Evolutionary conservation across 2,329 filamentous ascomycete species (phyloP), one percentile per base, ranked within the genome.

Genomic region (Rutstroemia sydowiana): DNA sequence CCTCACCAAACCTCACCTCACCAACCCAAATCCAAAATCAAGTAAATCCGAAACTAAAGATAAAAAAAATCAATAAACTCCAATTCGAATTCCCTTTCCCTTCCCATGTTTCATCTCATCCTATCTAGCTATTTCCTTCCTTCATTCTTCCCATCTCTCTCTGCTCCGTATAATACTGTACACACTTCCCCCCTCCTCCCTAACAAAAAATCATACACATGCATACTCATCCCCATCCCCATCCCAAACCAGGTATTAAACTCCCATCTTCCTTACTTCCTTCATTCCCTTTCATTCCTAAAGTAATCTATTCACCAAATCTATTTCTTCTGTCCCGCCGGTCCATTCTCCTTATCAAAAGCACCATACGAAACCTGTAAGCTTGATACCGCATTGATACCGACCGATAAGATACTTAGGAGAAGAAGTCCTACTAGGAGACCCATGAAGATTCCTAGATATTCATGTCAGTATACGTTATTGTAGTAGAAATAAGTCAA

Each of bases 271-370:
- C 50, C 40, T 42, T 32, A 21, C n/a, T 11, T 23, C 30, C 21
- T 21, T 39, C 48, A 13, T 45, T 28, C 21, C 30, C 10, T 21
- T 34, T 34, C 44, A 45, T 34, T 32, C 31, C 18, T n/a, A n/a
- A n/a, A n/a, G n/a, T n/a, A n/a, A 28, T 5, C 48, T 5, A 28
- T 40, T 50, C 6, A 30, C 9, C 13, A 5, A 3, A 50, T 44
- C 69, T 84, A 77, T 74, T 89, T 95, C 81, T 91, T 95, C 71
- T 95, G 88, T 30, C 86, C 86, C 34, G 82, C 76, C n/a, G 89
- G 88, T 0, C 90, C 88, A 76, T 89, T 95, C 62, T 96, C 92
- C 75, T 95, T 96, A 67, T 95, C 92, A 67, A 97, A 98, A 1
- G 93, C 90, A 57, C 87, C 89, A 68, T 97, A 97, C 1, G 88